Percentiles rank a stretch among this genome's conserved stretches.
Conservation (phyloP, 805 yeast species). For the Lipomyces mesembrius region DNA sequence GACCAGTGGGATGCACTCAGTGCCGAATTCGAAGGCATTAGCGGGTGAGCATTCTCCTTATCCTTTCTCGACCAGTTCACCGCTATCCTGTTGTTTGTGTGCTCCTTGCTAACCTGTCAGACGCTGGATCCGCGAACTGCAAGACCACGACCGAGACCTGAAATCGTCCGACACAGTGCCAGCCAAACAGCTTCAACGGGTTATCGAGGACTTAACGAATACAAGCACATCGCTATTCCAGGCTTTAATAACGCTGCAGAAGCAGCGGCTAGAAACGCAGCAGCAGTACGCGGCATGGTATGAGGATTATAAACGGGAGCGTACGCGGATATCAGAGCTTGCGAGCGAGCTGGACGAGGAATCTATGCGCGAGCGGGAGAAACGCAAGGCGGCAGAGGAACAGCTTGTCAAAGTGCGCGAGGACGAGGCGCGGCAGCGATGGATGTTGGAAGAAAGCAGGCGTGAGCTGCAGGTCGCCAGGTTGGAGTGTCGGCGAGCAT, state of each 20-base stretch:
- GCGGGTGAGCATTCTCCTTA: slow-evolving; percentile 10
- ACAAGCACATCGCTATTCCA: slow-evolving; percentile 30
- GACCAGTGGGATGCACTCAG: slow-evolving; percentile 28
- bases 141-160: neutral
- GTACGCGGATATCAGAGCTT: slow-evolving; percentile 19
- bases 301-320: slow-evolving; percentile 21
- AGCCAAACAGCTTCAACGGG: slow-evolving; percentile 19
- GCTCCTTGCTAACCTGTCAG: slow-evolving; percentile 7
- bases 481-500: slow-evolving; percentile 34
- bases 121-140: slow-evolving; percentile 24
- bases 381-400: slow-evolving; percentile 11
- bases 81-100: neutral
- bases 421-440: slow-evolving; percentile 12
- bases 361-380: slow-evolving; percentile 15
- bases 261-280: slow-evolving; percentile 31
- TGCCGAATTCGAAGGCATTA: slow-evolving; percentile 30
- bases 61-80: neutral
- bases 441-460: slow-evolving; percentile 25
- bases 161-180: slow-evolving; percentile 30
- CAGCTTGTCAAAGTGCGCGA: slow-evolving; percentile 11
- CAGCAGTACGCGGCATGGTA: slow-evolving; percentile 28
- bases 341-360: slow-evolving; percentile 29
- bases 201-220: slow-evolving; percentile 19
- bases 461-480: slow-evolving; percentile 29
- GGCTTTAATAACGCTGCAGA: slow-evolving; percentile 28